Conservation (phyloP, 1,284 basidiomycete genomes). For the Ganoderma sinense region DNA sequence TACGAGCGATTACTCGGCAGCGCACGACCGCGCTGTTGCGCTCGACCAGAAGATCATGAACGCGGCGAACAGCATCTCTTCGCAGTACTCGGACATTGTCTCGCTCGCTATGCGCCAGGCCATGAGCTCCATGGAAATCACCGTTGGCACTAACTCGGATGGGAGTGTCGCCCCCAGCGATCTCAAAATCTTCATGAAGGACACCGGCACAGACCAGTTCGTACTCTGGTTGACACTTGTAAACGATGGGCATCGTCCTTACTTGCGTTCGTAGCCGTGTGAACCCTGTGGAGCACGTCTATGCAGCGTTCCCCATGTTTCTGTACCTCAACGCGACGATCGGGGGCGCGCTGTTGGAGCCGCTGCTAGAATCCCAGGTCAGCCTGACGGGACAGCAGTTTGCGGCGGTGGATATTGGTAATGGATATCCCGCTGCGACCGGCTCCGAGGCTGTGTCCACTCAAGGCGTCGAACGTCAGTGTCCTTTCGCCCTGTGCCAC, state of each 20-base stretch:
- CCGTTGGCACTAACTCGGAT: slow-evolving; percentile 38
- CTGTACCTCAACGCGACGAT: slow-evolving; percentile 54
- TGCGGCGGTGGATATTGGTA: slow-evolving; percentile 53
- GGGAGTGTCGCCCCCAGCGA: slow-evolving; percentile 47
- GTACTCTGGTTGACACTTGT: background rate
- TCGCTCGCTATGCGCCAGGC: slow-evolving; percentile 50
- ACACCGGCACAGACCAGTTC: slow-evolving; percentile 24
- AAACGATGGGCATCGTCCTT: background rate
- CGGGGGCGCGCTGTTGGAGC: slow-evolving; percentile 51
- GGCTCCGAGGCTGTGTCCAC: slow-evolving; percentile 8
- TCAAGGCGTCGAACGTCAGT: slow-evolving; percentile 24
- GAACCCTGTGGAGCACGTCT: slow-evolving; percentile 58
- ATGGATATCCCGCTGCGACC: slow-evolving; percentile 15
- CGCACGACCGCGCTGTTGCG: slow-evolving; percentile 28
- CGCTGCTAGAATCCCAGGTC: slow-evolving; percentile 51
- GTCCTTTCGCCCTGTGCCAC: no score
- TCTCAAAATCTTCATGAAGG: slow-evolving; percentile 56
- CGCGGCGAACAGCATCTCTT: slow-evolving; percentile 31
- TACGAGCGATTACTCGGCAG: slow-evolving; percentile 34
- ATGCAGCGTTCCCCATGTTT: slow-evolving; percentile 53
- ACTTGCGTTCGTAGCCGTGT: slow-evolving; percentile 28
- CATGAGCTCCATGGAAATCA: slow-evolving; percentile 48
- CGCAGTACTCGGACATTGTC: slow-evolving; percentile 49
- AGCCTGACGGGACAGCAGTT: slow-evolving; percentile 38
- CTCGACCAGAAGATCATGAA: slow-evolving; percentile 36